phyloP scores from a whole-genome alignment of 2,329 filamentous ascomycete species.

The Fusarium drepaniforme region DNA sequence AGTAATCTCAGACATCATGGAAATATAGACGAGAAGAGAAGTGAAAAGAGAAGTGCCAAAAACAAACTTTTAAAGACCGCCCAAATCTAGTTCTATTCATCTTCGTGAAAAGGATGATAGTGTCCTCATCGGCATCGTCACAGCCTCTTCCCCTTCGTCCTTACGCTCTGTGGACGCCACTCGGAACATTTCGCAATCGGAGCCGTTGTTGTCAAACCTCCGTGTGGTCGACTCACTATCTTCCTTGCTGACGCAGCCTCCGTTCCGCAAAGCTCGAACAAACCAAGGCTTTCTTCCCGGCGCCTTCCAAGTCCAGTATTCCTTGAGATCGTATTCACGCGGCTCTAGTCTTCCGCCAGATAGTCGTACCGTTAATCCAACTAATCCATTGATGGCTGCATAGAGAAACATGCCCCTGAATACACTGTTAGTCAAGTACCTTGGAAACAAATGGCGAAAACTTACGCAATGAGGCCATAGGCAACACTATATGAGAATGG shows the following conservation, averaged over 20 bases:
- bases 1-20: not conserved
- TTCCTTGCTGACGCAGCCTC: not conserved
- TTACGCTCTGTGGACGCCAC: conserved; percentile 16
- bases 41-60: not conserved
- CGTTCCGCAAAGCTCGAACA: conserved; percentile 13
- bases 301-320: conserved; percentile 40
- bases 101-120: not conserved
- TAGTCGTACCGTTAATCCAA: conserved; percentile 19
- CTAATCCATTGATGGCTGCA: conserved; percentile 21
- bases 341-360: conserved; percentile 29
- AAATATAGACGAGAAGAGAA: not conserved
- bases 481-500: conserved; percentile 88
- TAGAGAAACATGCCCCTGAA: conserved; percentile 35
- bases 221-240: not conserved
- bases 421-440: not conserved
- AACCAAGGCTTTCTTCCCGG: conserved; percentile 31
- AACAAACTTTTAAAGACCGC: not conserved
- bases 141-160: not conserved
- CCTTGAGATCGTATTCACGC: conserved; percentile 35
- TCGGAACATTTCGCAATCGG: conserved; percentile 28
- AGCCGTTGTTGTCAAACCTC: not conserved
- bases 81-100: not conserved
- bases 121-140: conserved; percentile 10
- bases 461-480: conserved; percentile 77
- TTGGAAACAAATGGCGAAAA: fast-evolving